These are phyloP conservation scores for Hypoxylon trugodes DNA, from an alignment of 495 filamentous ascomycete species.

Conservation along the genomic window DNA sequence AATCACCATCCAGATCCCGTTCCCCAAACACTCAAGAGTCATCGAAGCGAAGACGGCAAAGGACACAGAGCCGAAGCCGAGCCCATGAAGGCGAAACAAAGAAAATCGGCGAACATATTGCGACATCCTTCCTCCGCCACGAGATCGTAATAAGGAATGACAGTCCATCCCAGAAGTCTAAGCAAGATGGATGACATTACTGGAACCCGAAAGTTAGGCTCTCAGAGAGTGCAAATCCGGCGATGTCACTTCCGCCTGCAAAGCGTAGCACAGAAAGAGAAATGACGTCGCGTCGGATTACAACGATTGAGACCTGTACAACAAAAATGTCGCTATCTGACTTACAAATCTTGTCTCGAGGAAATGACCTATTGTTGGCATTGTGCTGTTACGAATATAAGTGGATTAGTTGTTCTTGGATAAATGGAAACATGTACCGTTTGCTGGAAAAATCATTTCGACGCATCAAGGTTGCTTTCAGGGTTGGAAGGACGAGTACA, in stretches of 20 bases:
- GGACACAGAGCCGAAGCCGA: conserved; percentile 49
- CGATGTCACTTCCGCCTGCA: background rate
- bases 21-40: conserved; percentile 38
- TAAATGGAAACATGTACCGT: background rate
- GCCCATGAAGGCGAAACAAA: conserved; percentile 32
- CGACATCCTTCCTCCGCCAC: conserved; percentile 35
- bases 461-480: background rate
- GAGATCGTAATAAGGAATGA: conserved; percentile 35
- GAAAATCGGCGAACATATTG: conserved; percentile 14
- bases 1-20: conserved; percentile 49
- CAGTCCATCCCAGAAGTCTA: conserved; percentile 20
- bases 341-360: background rate
- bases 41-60: conserved; percentile 45
- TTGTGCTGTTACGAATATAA: conserved; percentile 10
- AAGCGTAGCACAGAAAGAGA: conserved; percentile 6
- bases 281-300: conserved; percentile 20
- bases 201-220: background rate
- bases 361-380: background rate
- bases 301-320: conserved; percentile 18
- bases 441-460: background rate
- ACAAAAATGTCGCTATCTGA: conserved; percentile 13
- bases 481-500: background rate
- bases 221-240: conserved; percentile 2
- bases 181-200: conserved; percentile 21
- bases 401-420: background rate